Percentiles rank a stretch among this genome's conserved stretches.
These are phyloP conservation scores for Eutrema yunnanense DNA, from an alignment of 345 rosid species.

Conservation along the genomic window DNA sequence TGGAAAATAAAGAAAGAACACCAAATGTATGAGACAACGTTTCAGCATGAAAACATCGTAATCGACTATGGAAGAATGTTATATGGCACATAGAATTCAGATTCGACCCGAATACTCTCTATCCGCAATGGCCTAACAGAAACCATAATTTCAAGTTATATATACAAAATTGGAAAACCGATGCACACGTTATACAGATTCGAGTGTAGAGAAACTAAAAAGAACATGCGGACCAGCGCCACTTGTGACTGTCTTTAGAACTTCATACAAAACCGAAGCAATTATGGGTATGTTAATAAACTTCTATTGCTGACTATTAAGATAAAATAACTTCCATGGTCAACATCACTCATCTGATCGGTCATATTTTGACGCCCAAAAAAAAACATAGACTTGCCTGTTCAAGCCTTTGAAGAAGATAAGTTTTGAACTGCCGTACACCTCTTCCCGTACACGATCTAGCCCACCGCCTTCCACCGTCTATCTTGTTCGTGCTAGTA, in stretches of 20 bases:
- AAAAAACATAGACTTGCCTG: constrained; percentile 33
- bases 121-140: constrained; percentile 59
- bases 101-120: constrained; percentile 37
- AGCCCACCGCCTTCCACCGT: constrained; percentile 97
- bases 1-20: no score
- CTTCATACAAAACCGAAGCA: constrained; percentile 70
- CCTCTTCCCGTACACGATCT: constrained; percentile 31
- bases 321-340: not conserved
- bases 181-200: not conserved
- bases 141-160: constrained; percentile 6
- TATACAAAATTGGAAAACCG: not conserved
- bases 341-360: no score
- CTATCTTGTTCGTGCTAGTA: constrained; percentile 90
- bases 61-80: constrained; percentile 63
- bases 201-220: no score
- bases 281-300: constrained; percentile 51
- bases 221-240: constrained; percentile 65
- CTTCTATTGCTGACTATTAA: constrained; percentile 46
- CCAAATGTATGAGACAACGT: no score
- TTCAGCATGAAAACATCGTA: no score
- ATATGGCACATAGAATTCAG: constrained; percentile 64
- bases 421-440: constrained; percentile 86
- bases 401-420: constrained; percentile 84
- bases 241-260: constrained; percentile 48
- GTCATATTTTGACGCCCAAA: not conserved